phyloP scores from a whole-genome alignment of 78 protist species.

The Blattamonas nauphoetae region DNA sequence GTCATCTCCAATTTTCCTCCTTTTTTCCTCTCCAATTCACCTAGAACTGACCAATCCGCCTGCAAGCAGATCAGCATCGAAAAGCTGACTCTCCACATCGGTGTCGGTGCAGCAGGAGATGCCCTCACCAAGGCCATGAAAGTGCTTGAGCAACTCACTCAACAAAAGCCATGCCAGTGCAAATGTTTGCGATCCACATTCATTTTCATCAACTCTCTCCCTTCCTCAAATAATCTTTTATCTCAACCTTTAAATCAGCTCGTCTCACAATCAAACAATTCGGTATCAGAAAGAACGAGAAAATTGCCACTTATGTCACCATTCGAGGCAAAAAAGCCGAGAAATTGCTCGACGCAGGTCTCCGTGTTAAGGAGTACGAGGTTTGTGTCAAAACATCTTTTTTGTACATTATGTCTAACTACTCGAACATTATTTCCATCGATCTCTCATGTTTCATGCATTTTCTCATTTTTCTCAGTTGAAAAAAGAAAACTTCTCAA shows the following conservation, averaged over 20 bases:
- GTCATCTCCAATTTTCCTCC: too few species aligned
- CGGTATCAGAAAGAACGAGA: too few species aligned
- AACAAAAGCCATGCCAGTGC: slow-evolving; percentile 85
- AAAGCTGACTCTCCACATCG: too few species aligned
- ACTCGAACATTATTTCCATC: too few species aligned
- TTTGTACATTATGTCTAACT: too few species aligned
- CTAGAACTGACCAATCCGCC: not conserved
- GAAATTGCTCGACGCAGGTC: slow-evolving; percentile 85
- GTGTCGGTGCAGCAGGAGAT: slow-evolving; percentile 96
- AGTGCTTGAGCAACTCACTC: slow-evolving; percentile 90
- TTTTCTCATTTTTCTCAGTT: slow-evolving; percentile 78
- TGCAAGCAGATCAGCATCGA: slow-evolving; percentile 77
- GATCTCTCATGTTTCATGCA: too few species aligned
- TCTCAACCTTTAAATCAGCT: not conserved
- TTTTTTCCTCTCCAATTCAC: not conserved
- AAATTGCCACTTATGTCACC: slow-evolving; percentile 80
- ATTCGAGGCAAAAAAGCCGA: slow-evolving; percentile 94
- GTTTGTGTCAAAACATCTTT: too few species aligned
- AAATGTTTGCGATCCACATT: too few species aligned
- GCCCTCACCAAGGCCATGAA: slow-evolving; percentile 91
- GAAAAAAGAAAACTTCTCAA: slow-evolving; percentile 95
- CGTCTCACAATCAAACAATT: too few species aligned
- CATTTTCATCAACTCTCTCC: too few species aligned
- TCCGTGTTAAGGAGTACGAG: slow-evolving; percentile 90
- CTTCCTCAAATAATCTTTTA: not conserved